These are phyloP conservation scores for Diaporthe humulicola DNA, from an alignment of 2,329 filamentous ascomycete genomes.

Conservation along the genomic window DNA sequence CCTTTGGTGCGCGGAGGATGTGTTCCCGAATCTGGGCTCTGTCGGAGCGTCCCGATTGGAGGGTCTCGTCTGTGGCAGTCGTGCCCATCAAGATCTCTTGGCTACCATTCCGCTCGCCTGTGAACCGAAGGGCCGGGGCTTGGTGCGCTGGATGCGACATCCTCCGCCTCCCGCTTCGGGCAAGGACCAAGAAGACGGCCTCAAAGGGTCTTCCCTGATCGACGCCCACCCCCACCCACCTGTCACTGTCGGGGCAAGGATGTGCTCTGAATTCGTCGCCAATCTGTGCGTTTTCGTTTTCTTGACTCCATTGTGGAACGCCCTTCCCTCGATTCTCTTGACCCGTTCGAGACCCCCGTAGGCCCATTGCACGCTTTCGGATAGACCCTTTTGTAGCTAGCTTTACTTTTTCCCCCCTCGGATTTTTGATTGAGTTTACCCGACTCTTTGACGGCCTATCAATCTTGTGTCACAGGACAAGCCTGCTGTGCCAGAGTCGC, in stretches of 20 bases:
- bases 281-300: conserved; percentile 13
- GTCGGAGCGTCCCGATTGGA: conserved; percentile 30
- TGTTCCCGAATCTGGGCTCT: conserved; percentile 10
- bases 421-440: conserved; percentile 22
- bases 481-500: not conserved
- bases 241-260: conserved; percentile 12
- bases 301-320: conserved; percentile 12
- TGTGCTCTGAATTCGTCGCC: not conserved
- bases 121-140: conserved; percentile 21
- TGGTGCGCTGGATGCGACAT: conserved; percentile 27
- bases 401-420: conserved; percentile 7
- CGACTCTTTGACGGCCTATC: conserved; percentile 18
- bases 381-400: not conserved
- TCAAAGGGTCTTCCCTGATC: conserved; percentile 27
- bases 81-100: conserved; percentile 25
- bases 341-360: not conserved
- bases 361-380: not conserved
- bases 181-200: not conserved
- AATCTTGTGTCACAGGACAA: conserved; percentile 3
- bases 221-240: not conserved
- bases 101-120: conserved; percentile 19
- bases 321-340: not conserved
- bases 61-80: conserved; percentile 18
- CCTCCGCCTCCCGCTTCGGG: conserved; percentile 36
- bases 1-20: conserved; percentile 19